Evolutionary conservation across 352 stramenopile species (phyloP).

Genomic region (Phytophthora citricola): DNA sequence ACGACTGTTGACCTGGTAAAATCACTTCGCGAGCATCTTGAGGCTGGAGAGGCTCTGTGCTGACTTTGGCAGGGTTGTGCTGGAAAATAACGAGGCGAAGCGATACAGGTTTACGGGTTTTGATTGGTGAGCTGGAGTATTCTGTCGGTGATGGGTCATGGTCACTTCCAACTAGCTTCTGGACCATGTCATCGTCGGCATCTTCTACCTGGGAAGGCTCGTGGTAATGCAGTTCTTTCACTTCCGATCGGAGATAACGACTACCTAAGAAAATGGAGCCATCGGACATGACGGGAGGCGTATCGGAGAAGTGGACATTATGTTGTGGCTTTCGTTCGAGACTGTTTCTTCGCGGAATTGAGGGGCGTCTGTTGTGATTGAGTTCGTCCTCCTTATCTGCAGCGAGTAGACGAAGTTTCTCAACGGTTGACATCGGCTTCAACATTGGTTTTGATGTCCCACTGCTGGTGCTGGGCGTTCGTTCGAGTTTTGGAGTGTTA

Average conservation of each 20-base stretch:
- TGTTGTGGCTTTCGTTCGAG: conserved; percentile 2
- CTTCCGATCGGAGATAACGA: conserved; percentile 55
- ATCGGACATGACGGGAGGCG: conserved; percentile 34
- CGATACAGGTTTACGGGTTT: conserved; percentile 1
- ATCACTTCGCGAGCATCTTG: conserved; percentile 27
- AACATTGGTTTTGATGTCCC: neutral
- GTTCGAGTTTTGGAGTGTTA: conserved; percentile 9
- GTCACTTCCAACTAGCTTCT: conserved; percentile 26
- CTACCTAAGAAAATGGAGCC: conserved; percentile 49
- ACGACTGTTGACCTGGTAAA: conserved; percentile 33
- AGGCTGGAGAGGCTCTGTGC: conserved; percentile 4
- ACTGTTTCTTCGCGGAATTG: too few relatives aligned
- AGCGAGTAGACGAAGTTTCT: conserved; percentile 30
- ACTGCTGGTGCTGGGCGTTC: conserved; percentile 9
- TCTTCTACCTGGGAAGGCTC: conserved; percentile 32
- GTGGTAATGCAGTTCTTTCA: conserved; percentile 27
- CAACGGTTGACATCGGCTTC: conserved; percentile 27
- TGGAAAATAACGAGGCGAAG: conserved; percentile 36
- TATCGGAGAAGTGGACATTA: conserved; percentile 40
- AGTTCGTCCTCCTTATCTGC: conserved; percentile 36
- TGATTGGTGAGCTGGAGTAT: neutral
- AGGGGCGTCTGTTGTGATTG: neutral
- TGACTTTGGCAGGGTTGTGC: conserved; percentile 23
- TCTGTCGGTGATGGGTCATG: neutral
- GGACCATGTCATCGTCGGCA: conserved; percentile 29